Evolutionary conservation across 257 asterid genomes (phyloP), one percentile per base, ranked within the genome.

Genomic region (Henckelia pumila): DNA sequence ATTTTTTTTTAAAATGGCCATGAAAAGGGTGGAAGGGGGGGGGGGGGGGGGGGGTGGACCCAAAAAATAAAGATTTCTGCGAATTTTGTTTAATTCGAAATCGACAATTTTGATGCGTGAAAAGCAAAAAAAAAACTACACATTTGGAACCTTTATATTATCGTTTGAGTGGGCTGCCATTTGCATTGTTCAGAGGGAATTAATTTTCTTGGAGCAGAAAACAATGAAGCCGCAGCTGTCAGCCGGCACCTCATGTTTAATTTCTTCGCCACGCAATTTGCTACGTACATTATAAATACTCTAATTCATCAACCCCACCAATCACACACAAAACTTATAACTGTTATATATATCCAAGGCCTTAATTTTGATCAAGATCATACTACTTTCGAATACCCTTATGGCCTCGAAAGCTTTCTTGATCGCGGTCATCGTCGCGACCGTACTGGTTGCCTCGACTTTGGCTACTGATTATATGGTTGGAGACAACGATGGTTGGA

Each of bases 401-500:
- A 84, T 79, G 86, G 81, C 68, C 5, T 70, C 61, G 19, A 72
- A 40, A 33, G 58, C 59, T 63, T 47, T 79, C 1, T 59, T 80
- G 19, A 29, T 67, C 25, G 66, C 67, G 4, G 28, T 72, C 7
- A 13, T 67, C 26, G 40, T 78, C 7, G 77, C 69, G 2, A 24
- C 73, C 22, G 32, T 69, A n/a, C n/a, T n/a, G 7, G 73, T 63
- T 9, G 66, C 40, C 1, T 75, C 79, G 22, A 61, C 75, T 26
- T 28, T 59, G 59, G 82, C 82, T 30, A 68, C 71, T 10, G 78
- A 83, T 8, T 56, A 63, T 59, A 9, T 35, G n/a, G 84, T 80
- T 9, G 88, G 86, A 69, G 86, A 73, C 23, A 76, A 76, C 1
- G 52, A 20, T 35, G 83, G 77, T 20, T 73, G 80, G 81, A 78